Base-by-base conservation (phyloP, 192 early-diverging fungal species). In the Entomortierella parvispora region DNA sequence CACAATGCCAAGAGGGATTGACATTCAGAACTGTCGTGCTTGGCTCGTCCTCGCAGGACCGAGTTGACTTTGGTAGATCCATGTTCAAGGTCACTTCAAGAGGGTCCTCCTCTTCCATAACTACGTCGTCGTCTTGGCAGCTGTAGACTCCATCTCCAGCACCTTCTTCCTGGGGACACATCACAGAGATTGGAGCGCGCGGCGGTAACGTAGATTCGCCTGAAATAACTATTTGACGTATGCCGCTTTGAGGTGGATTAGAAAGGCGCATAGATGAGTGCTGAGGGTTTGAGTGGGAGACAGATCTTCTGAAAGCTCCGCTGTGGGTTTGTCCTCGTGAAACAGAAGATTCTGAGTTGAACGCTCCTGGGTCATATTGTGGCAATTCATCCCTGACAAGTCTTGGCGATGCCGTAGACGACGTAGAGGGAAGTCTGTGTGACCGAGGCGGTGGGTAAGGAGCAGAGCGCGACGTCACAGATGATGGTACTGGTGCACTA, bases 61-160 rank as follows among this genome's bases (percentile, higher is more conserved):
- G 54, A 2, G 74, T 57, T 12, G 65, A 45, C 42, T 68, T 77
- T 22, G 74, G 74, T 1, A 77, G 54, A 47, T 77, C 74, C 3
- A 77, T 45, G 32, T 77, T 77, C 11, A 77, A 55, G 0, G 74
- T 68, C 37, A 77, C 74, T 42, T 77, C 74, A 7, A 77, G 43
- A 1, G 61, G 55, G 7, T 74, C 56, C 3, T 42, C 53, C 22
- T 59, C 74, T 18, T 67, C 71, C 3, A 29, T 51, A 28, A 34
- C 26, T 26, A 33, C 26, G 10, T 42, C 40, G 26, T 55, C 63
- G 26, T 46, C 20, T 40, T 57, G 26, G 20, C 2, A 1, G 23
- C 47, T 37, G 10, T 53, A 50, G 2, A 14, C 25, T 46, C 50
- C 49, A 5, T 51, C 29, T 2, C 55, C 55, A 33, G 60, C 68